Percentiles rank a stretch among this genome's conserved stretches.
These are phyloP conservation scores for Dendrobium nobile DNA, from an alignment of 106 monocot species.

Conservation along the genomic window DNA sequence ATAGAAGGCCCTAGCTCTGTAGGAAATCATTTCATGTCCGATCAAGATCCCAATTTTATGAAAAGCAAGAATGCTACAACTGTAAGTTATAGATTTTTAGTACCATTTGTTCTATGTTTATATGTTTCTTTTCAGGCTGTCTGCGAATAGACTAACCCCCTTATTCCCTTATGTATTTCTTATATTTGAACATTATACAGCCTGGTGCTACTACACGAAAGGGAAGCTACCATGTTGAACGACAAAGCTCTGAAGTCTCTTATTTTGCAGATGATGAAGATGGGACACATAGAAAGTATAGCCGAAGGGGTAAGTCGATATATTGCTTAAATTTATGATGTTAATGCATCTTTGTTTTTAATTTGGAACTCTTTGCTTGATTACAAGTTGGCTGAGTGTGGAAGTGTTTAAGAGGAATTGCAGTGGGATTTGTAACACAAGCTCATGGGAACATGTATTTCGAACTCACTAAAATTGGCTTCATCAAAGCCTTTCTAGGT, in stretches of 20 bases:
- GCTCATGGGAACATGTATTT: too few relatives aligned
- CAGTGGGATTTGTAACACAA: too few relatives aligned
- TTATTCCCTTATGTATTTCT: background rate
- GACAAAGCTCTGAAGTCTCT: constrained; percentile 69
- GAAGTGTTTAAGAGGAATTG: background rate
- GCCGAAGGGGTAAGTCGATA: constrained; percentile 58
- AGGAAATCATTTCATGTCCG: constrained; percentile 31
- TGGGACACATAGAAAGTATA: constrained; percentile 73
- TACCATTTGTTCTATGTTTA: background rate
- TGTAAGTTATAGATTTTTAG: constrained; percentile 39
- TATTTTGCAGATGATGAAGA: constrained; percentile 99
- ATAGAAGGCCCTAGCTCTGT: constrained; percentile 56
- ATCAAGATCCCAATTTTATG: constrained; percentile 47
- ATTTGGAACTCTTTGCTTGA: background rate
- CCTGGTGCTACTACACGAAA: constrained; percentile 91
- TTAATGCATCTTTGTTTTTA: background rate
- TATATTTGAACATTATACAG: constrained; percentile 24
- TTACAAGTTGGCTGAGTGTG: background rate
- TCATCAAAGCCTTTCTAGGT: too few relatives aligned
- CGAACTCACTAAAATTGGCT: too few relatives aligned
- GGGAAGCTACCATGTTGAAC: constrained; percentile 49
- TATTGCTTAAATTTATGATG: background rate
- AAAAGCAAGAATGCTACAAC: constrained; percentile 43
- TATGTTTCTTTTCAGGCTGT: background rate
- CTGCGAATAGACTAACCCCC: background rate